Percentiles rank a stretch among this genome's conserved stretches.
These are phyloP conservation scores for Candida succiphila DNA, from an alignment of 805 yeast species.

Conservation along the genomic window DNA sequence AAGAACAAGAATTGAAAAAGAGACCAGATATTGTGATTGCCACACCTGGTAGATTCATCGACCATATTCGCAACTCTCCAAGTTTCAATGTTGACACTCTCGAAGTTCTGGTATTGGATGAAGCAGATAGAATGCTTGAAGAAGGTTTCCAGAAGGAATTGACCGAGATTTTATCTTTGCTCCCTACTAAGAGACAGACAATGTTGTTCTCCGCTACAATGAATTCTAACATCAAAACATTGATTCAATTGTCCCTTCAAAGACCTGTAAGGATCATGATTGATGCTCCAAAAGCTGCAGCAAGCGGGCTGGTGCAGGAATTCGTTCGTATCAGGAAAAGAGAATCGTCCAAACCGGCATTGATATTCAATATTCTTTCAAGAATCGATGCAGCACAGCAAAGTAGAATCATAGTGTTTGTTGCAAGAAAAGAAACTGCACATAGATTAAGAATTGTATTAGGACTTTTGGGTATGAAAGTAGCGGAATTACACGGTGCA, in stretches of 20 bases:
- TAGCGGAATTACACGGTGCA: conserved; percentile 76
- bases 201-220: conserved; percentile 94
- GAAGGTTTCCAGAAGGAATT: conserved; percentile 97
- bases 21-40: conserved; percentile 97
- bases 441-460: conserved; percentile 72
- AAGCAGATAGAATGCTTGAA: conserved; percentile 98
- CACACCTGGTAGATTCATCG: conserved; percentile 98
- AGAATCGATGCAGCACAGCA: conserved; percentile 52
- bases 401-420: conserved; percentile 80
- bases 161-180: conserved; percentile 75
- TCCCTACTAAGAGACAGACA: conserved; percentile 91
- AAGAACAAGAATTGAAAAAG: conserved; percentile 84
- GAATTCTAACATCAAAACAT: conserved; percentile 85
- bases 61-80: conserved; percentile 91
- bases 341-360: conserved; percentile 74
- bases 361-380: conserved; percentile 62
- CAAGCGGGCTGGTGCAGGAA: conserved; percentile 83
- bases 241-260: conserved; percentile 79
- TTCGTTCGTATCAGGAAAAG: conserved; percentile 91
- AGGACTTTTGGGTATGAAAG: conserved; percentile 68
- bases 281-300: conserved; percentile 93
- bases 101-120: conserved; percentile 90
- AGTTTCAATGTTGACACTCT: conserved; percentile 85
- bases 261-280: conserved; percentile 94
- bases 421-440: conserved; percentile 84